A percentile compares a stretch with the other conserved stretches of the same genome.
Evolutionary conservation across 2,329 filamentous ascomycete genomes (phyloP).

Genomic region (Teratosphaeria gauchensis): DNA sequence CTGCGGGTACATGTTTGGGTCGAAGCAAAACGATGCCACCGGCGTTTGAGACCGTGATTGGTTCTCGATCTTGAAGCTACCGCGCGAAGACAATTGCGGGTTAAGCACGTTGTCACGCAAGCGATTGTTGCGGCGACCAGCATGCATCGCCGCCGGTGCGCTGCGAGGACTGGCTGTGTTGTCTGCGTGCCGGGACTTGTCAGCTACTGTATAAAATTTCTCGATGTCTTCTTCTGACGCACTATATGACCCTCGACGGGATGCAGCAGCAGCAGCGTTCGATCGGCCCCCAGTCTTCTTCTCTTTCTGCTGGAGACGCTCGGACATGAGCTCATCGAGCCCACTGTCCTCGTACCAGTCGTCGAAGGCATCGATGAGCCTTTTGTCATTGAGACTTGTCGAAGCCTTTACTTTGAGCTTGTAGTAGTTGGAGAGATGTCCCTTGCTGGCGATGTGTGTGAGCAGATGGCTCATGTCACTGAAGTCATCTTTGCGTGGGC

Average conservation of each 20-base stretch:
- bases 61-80: constrained; percentile 15
- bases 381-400: constrained; percentile 46
- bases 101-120: constrained; percentile 22
- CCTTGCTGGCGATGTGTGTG: constrained; percentile 86
- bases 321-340: constrained; percentile 63
- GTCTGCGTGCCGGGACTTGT: background rate
- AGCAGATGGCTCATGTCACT: constrained; percentile 86
- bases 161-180: constrained; percentile 12
- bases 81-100: constrained; percentile 17
- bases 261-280: background rate
- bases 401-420: constrained; percentile 65
- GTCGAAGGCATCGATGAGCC: constrained; percentile 59
- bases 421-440: constrained; percentile 78
- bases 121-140: constrained; percentile 3
- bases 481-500: constrained; percentile 68
- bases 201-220: background rate
- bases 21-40: constrained; percentile 7
- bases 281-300: constrained; percentile 33
- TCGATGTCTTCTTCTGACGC: constrained; percentile 4
- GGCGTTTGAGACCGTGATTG: constrained; percentile 21
- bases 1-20: constrained; percentile 5
- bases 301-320: constrained; percentile 69
- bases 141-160: constrained; percentile 10
- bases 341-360: constrained; percentile 66
- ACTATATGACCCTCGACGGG: constrained; percentile 12